phyloP scores from a whole-genome alignment of 75 land plant genomes.

The Azolla pinnata region DNA sequence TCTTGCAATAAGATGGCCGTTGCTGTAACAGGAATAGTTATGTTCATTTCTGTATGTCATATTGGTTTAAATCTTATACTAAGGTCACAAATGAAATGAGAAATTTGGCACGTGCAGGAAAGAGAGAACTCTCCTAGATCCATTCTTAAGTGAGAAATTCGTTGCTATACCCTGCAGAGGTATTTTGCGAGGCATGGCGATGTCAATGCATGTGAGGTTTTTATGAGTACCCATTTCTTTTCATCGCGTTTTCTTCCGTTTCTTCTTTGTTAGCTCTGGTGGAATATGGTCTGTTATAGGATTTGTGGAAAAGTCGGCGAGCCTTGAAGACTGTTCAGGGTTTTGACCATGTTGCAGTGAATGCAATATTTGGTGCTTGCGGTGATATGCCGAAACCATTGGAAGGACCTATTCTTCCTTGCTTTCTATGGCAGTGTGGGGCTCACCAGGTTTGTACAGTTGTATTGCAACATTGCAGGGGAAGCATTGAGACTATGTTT shows the following conservation, averaged over 20 bases:
- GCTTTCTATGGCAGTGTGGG: conserved; percentile 80
- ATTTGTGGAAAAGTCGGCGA: conserved; percentile 77
- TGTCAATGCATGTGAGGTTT: conserved; percentile 62
- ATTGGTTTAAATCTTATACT: too few relatives aligned
- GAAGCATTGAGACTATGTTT: too few relatives aligned
- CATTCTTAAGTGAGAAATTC: conserved; percentile 49
- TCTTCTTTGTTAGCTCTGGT: background rate
- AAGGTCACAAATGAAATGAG: background rate
- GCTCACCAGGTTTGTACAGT: conserved; percentile 43
- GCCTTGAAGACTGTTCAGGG: conserved; percentile 59
- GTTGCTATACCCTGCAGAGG: conserved; percentile 67
- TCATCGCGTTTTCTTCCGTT: background rate
- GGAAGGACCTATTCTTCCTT: conserved; percentile 61
- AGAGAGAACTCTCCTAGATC: conserved; percentile 48
- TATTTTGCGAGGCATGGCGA: conserved; percentile 65
- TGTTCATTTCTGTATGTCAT: too few relatives aligned
- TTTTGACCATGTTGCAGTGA: conserved; percentile 66
- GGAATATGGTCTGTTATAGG: conserved; percentile 35
- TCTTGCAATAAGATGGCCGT: too few relatives aligned
- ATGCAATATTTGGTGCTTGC: conserved; percentile 70
- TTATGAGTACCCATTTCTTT: too few relatives aligned
- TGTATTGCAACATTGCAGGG: too few relatives aligned
- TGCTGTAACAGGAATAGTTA: too few relatives aligned
- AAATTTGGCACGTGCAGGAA: conserved; percentile 35
- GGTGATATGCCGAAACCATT: conserved; percentile 35